Evolutionary conservation across 768 basidiomycete species (phyloP).

Genomic region (Russula olivacea): DNA sequence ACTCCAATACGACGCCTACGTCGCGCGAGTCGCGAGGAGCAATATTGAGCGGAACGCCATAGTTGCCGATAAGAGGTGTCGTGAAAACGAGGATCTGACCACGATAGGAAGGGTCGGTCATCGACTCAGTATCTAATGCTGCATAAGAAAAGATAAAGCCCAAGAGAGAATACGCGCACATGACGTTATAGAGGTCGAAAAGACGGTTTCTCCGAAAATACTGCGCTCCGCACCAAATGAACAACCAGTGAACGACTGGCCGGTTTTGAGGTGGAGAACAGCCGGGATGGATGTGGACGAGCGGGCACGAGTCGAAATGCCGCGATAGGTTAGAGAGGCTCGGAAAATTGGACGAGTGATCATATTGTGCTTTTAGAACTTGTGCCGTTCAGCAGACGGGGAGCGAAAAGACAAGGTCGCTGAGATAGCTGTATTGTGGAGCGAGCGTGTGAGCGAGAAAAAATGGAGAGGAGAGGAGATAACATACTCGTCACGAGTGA

Average conservation of each 20-base stretch:
- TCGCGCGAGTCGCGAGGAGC: conserved; percentile 66
- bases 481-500: conserved; percentile 83
- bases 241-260: conserved; percentile 84
- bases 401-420: conserved; percentile 86
- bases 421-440: conserved; percentile 60
- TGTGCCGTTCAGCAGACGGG: conserved; percentile 33
- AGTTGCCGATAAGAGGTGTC: conserved; percentile 96
- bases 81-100: conserved; percentile 99
- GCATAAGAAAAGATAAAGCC: conserved; percentile 13
- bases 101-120: conserved; percentile 99
- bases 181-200: conserved; percentile 97
- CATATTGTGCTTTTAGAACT: conserved; percentile 40
- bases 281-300: conserved; percentile 53
- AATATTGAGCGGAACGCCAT: conserved; percentile 85
- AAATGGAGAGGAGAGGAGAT: neutral
- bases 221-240: conserved; percentile 87
- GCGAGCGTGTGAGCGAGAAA: conserved; percentile 27
- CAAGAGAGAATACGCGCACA: conserved; percentile 38
- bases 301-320: conserved; percentile 62
- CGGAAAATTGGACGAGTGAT: conserved; percentile 49
- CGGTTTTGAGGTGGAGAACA: conserved; percentile 85
- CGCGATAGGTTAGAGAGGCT: conserved; percentile 47
- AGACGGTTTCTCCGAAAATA: conserved; percentile 94
- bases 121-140: conserved; percentile 89
- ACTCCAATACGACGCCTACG: conserved; percentile 87